phyloP scores from a whole-genome alignment of 108 stramenopile genomes.

The Skeletonema costatum region DNA sequence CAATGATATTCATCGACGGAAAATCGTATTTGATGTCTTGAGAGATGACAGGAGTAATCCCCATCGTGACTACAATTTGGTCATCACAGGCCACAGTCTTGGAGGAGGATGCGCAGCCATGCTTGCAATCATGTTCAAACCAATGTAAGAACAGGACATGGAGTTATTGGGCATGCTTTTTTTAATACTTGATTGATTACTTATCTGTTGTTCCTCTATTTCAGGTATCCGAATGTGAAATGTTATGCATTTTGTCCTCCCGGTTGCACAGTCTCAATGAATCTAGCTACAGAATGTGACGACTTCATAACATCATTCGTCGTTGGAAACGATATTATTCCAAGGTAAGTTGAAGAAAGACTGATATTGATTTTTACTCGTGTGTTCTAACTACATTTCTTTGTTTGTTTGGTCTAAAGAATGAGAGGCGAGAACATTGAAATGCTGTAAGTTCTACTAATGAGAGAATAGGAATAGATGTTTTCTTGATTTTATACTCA shows the following conservation, averaged over 20 bases:
- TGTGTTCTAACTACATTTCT: background rate
- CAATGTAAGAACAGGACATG: background rate
- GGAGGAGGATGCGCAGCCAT: conserved; percentile 9
- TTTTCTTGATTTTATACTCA: background rate
- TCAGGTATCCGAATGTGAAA: conserved; percentile 6
- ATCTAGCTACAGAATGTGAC: conserved; percentile 22
- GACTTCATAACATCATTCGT: conserved; percentile 26
- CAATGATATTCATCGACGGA: conserved; percentile 20
- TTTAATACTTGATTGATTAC: background rate
- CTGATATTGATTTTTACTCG: background rate
- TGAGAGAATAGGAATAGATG: no score
- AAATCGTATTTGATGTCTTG: background rate
- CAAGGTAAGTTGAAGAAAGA: background rate
- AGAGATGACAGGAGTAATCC: background rate
- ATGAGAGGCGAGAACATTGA: conserved; percentile 1
- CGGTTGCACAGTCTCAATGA: conserved; percentile 22
- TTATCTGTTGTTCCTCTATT: background rate
- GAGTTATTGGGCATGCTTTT: background rate
- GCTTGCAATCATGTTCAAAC: conserved; percentile 3
- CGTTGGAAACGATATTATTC: conserved; percentile 31
- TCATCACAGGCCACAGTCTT: conserved; percentile 15
- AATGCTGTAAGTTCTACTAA: background rate
- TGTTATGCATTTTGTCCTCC: conserved; percentile 38
- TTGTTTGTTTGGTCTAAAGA: background rate
- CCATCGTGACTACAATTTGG: background rate